Percentiles rank a stretch among this genome's conserved stretches.
These are phyloP conservation scores for Alopecurus myosuroides DNA, from an alignment of 176 grass and related monocot species.

Conservation along the genomic window DNA sequence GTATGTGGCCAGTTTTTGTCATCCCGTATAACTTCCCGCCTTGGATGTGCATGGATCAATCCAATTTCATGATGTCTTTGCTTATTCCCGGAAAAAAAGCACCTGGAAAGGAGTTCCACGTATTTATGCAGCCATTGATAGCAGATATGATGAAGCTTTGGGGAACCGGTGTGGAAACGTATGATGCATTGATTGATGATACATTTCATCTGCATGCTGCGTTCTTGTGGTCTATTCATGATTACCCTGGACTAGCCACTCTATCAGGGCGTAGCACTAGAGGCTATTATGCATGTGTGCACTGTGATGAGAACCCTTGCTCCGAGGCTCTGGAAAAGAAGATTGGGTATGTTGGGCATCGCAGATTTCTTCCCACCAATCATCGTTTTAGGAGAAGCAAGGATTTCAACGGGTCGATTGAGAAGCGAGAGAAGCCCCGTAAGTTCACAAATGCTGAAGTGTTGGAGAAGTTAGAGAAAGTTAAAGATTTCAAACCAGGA, in stretches of 20 bases:
- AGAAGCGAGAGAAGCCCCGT: neutral
- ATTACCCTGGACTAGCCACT: neutral
- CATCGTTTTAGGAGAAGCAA: neutral
- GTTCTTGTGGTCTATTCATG: neutral
- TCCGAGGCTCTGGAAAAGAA: neutral
- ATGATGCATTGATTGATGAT: neutral
- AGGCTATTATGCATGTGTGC: neutral
- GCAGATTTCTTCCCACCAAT: neutral
- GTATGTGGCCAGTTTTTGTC: neutral
- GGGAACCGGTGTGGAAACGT: neutral
- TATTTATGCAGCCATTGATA: neutral
- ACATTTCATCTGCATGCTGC: neutral
- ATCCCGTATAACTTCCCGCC: neutral
- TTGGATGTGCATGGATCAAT: neutral
- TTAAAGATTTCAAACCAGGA: neutral
- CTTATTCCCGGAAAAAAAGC: neutral
- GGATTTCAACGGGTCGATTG: neutral
- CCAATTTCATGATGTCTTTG: neutral
- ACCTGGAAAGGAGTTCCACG: neutral
- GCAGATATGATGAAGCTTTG: neutral
- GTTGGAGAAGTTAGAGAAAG: neutral
- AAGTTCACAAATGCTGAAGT: neutral
- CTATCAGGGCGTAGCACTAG: neutral
- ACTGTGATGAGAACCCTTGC: neutral
- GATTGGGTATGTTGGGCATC: neutral